phyloP scores from a whole-genome alignment of 441 rosid species.

The Raphanus hybrid region DNA sequence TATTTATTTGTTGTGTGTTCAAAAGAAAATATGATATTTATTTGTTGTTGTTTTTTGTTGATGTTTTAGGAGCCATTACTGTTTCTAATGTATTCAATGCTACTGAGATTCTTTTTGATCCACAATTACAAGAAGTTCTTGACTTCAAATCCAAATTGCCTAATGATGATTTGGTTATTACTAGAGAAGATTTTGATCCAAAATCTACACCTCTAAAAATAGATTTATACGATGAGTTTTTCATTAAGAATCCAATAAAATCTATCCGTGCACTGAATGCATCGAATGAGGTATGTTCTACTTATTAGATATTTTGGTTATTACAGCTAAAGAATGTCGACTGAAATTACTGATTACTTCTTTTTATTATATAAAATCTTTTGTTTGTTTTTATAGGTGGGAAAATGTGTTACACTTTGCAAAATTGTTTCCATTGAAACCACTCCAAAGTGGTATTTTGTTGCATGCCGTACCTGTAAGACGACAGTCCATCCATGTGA shows the following conservation, averaged over 20 bases:
- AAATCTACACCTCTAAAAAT: background rate
- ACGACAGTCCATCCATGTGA: background rate
- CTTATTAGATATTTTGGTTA: background rate
- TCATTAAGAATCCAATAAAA: background rate
- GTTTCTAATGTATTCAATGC: background rate
- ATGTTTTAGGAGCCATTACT: background rate
- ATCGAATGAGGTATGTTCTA: background rate
- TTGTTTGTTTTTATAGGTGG: background rate
- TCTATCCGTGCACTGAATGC: background rate
- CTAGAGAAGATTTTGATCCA: background rate
- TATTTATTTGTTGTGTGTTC: no score
- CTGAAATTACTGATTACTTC: background rate
- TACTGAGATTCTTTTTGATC: background rate
- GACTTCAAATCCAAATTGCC: background rate
- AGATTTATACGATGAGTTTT: background rate
- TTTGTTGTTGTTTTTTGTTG: background rate
- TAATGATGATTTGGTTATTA: background rate
- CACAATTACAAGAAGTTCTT: background rate
- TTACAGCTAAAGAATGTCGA: no score
- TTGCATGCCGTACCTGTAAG: background rate
- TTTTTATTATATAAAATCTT: no score
- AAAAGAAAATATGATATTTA: no score
- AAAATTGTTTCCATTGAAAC: background rate
- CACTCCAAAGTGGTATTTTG: background rate
- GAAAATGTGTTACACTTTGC: background rate